Percentiles rank a stretch among this genome's conserved stretches.
Conservation (phyloP, 139 green algal species). For the Eudorina sp. region DNA sequence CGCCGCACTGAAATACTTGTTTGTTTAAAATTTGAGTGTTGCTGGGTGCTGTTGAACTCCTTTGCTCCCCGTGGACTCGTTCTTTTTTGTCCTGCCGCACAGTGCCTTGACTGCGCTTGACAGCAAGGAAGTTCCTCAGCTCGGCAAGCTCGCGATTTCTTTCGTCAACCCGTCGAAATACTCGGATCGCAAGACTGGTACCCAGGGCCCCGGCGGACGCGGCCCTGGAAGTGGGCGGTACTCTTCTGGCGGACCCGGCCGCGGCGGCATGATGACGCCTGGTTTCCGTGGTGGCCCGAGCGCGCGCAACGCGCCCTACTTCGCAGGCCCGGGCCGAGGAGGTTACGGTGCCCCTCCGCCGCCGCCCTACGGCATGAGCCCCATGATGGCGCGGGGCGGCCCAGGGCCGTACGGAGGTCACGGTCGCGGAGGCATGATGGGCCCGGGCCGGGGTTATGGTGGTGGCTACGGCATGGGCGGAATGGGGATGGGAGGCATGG, state of each 20-base stretch:
- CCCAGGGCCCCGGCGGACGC: not conserved
- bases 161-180: constrained; percentile 77
- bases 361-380: constrained; percentile 32
- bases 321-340: not conserved
- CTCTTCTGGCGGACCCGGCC: not conserved
- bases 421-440: constrained; percentile 6
- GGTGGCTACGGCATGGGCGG: constrained; percentile 32
- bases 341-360: not conserved
- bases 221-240: not conserved
- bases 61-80: too few relatives aligned
- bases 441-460: constrained; percentile 2
- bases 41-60: too few relatives aligned
- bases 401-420: not conserved
- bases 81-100: not conserved
- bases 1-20: too few relatives aligned
- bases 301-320: constrained; percentile 33
- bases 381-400: constrained; percentile 22
- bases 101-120: constrained; percentile 66
- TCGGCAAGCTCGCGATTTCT: constrained; percentile 68
- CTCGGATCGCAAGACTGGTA: not conserved
- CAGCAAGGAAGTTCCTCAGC: constrained; percentile 54
- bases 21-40: too few relatives aligned
- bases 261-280: constrained; percentile 31
- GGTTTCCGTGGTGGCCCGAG: not conserved
- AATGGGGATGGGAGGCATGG: constrained; percentile 2